phyloP scores from a whole-genome alignment of 2,329 filamentous ascomycete genomes.

The Fusarium goolgardi region DNA sequence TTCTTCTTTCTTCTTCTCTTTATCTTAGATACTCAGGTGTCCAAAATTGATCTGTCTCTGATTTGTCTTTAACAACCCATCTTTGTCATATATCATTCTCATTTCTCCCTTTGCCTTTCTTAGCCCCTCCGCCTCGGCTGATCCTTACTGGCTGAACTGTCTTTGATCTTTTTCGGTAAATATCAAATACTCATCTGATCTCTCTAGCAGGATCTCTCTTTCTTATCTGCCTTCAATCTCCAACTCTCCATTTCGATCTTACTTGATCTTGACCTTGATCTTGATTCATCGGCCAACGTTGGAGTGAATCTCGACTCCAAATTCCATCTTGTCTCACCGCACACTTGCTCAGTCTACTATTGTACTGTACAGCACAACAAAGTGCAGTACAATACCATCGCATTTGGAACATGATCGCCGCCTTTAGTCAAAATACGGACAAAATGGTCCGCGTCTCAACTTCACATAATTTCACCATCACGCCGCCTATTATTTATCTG shows the following conservation, averaged over 20 bases:
- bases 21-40: neutral
- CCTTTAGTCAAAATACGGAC: conserved; percentile 25
- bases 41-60: neutral
- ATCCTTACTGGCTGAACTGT: conserved; percentile 35
- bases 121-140: conserved; percentile 29
- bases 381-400: neutral
- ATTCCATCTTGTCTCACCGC: conserved; percentile 5
- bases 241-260: conserved; percentile 12
- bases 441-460: conserved; percentile 26
- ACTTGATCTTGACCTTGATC: conserved; percentile 11
- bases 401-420: conserved; percentile 25
- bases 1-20: neutral
- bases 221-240: conserved; percentile 28
- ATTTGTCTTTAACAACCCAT: neutral
- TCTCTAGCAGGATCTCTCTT: conserved; percentile 22
- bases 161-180: conserved; percentile 31
- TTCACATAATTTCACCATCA: conserved; percentile 27
- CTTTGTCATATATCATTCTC: conserved; percentile 11
- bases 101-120: conserved; percentile 12
- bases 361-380: neutral
- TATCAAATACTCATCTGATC: conserved; percentile 42
- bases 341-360: neutral
- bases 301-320: neutral
- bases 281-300: conserved; percentile 2
- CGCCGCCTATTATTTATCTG: conserved; percentile 23